These are phyloP conservation scores for Pichia californica DNA, from an alignment of 805 yeast species.

Conservation along the genomic window DNA sequence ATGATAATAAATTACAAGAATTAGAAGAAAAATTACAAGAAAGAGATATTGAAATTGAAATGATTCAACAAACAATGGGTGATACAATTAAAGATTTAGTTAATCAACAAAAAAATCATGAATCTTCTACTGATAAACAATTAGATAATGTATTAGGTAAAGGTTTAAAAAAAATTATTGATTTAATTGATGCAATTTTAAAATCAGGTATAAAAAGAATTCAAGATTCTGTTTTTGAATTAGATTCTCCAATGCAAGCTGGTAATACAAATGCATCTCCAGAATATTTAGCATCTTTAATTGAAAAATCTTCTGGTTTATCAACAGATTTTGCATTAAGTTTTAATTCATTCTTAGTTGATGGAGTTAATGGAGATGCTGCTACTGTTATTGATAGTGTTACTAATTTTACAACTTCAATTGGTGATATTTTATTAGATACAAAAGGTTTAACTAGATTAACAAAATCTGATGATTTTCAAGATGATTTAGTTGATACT, in stretches of 20 bases:
- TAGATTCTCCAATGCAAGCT: constrained; percentile 75
- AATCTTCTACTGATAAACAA: constrained; percentile 50
- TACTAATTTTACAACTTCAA: constrained; percentile 54
- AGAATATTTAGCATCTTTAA: constrained; percentile 55
- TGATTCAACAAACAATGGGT: constrained; percentile 73
- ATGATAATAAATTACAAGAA: constrained; percentile 17
- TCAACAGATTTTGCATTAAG: constrained; percentile 78
- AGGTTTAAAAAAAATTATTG: constrained; percentile 42
- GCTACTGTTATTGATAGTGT: constrained; percentile 55
- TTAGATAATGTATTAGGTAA: constrained; percentile 45
- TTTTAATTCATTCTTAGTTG: constrained; percentile 70
- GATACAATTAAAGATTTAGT: constrained; percentile 59
- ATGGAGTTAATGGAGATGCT: constrained; percentile 64
- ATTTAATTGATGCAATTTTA: constrained; percentile 64
- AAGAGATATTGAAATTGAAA: constrained; percentile 73
- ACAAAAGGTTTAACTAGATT: constrained; percentile 63
- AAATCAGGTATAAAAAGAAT: constrained; percentile 62
- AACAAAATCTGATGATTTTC: constrained; percentile 43
- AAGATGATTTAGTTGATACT: constrained; percentile 40
- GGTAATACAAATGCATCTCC: constrained; percentile 76
- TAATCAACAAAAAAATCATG: constrained; percentile 39
- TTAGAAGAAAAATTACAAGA: constrained; percentile 47
- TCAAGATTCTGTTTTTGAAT: constrained; percentile 63
- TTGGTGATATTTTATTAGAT: constrained; percentile 57
- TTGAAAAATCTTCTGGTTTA: constrained; percentile 61